A percentile compares a stretch with the other conserved stretches of the same genome.
Conservation (phyloP, 768 basidiomycete species). For the Guyanaporus albipodus region DNA sequence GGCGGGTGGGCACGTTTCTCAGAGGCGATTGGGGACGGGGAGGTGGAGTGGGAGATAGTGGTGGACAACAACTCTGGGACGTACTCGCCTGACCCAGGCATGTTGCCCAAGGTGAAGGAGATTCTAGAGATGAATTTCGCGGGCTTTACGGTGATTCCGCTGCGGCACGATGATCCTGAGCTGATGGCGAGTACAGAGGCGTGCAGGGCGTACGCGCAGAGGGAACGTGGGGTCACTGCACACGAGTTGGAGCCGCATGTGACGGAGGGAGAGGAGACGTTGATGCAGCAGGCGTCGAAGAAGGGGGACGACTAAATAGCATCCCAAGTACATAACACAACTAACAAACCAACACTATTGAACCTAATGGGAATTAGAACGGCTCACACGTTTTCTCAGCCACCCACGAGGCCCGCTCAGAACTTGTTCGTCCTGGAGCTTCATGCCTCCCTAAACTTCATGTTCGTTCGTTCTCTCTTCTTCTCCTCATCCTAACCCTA, state of each 20-base stretch:
- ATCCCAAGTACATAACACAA: too few species aligned
- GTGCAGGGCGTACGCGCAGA: conserved; percentile 62
- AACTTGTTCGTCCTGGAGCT: too few species aligned
- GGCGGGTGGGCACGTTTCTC: conserved; percentile 66
- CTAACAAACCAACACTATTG: too few species aligned
- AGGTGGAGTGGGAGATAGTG: conserved; percentile 74
- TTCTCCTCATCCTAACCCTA: conserved; percentile 1
- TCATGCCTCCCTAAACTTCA: too few species aligned
- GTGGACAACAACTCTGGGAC: conserved; percentile 88
- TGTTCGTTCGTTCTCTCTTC: too few species aligned
- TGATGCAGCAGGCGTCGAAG: conserved; percentile 33
- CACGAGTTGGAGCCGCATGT: conserved; percentile 66
- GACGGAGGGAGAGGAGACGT: conserved; percentile 49
- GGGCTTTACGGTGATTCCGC: conserved; percentile 53
- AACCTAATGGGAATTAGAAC: conserved; percentile 25
- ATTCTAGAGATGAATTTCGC: conserved; percentile 73
- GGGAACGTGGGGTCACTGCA: conserved; percentile 52
- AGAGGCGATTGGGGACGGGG: conserved; percentile 49
- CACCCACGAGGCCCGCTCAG: too few species aligned
- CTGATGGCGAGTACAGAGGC: conserved; percentile 59
- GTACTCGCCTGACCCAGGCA: conserved; percentile 64
- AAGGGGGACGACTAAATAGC: too few species aligned
- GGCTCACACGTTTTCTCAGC: conserved; percentile 36
- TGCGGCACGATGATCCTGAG: conserved; percentile 52
- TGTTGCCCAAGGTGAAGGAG: conserved; percentile 58